These are phyloP conservation scores for Crithidia acanthocephali DNA, from an alignment of 208 protist genomes.

Conservation along the genomic window DNA sequence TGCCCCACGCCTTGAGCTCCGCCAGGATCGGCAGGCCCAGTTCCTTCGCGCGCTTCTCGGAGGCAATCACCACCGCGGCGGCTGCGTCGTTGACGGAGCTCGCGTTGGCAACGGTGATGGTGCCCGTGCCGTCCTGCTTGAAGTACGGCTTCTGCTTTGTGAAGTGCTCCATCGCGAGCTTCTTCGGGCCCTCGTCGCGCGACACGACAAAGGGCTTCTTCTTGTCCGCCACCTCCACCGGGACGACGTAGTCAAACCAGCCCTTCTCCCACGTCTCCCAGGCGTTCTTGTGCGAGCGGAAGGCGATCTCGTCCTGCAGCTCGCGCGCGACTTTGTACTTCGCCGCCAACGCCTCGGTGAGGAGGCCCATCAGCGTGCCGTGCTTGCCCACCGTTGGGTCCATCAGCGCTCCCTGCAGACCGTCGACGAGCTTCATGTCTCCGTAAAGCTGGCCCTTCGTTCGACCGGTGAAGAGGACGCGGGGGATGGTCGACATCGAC, in stretches of 20 bases:
- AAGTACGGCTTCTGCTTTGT: slow-evolving; percentile 87
- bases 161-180: slow-evolving; percentile 90
- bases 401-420: slow-evolving; percentile 51
- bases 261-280: slow-evolving; percentile 68
- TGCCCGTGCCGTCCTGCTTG: slow-evolving; percentile 81
- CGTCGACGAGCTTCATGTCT: slow-evolving; percentile 55
- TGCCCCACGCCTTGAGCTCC: slow-evolving; percentile 82
- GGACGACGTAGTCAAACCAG: slow-evolving; percentile 92
- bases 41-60: slow-evolving; percentile 73
- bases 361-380: slow-evolving; percentile 62
- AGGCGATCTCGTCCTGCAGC: slow-evolving; percentile 93
- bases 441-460: slow-evolving; percentile 63
- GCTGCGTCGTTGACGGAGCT: slow-evolving; percentile 93
- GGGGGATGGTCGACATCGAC: slow-evolving; percentile 68
- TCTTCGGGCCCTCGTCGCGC: slow-evolving; percentile 89
- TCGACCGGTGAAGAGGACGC: slow-evolving; percentile 50
- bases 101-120: slow-evolving; percentile 94
- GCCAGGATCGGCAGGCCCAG: slow-evolving; percentile 87
- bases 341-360: slow-evolving; percentile 82
- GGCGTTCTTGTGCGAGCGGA: slow-evolving; percentile 89
- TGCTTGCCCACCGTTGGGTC: slow-evolving; percentile 56
- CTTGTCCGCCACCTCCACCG: slow-evolving; percentile 70
- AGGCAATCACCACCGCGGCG: slow-evolving; percentile 83
- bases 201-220: slow-evolving; percentile 50
- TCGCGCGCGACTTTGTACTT: slow-evolving; percentile 91